Conservation (phyloP, 2,329 filamentous ascomycete species). For the Cladosporium velox region DNA sequence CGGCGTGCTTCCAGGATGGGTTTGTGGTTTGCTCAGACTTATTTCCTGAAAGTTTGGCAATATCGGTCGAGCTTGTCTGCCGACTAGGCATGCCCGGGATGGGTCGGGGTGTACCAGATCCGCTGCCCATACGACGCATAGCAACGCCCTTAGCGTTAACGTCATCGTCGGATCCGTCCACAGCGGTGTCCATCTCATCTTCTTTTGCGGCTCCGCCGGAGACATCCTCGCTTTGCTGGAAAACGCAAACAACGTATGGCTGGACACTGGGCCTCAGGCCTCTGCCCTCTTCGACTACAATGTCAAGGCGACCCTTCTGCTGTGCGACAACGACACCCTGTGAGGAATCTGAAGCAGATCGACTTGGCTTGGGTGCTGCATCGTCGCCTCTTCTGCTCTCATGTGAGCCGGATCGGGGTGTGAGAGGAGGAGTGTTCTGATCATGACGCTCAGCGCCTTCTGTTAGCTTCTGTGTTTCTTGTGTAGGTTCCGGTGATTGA, state of each 20-base stretch:
- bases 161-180: slow-evolving; percentile 52
- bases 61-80: slow-evolving; percentile 92
- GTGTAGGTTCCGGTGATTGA: background rate
- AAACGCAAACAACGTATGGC: slow-evolving; percentile 94
- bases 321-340: slow-evolving; percentile 62
- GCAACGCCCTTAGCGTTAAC: slow-evolving; percentile 53
- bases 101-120: slow-evolving; percentile 81
- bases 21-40: slow-evolving; percentile 69
- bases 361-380: slow-evolving; percentile 41
- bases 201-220: slow-evolving; percentile 73
- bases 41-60: slow-evolving; percentile 57
- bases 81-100: slow-evolving; percentile 90
- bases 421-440: slow-evolving; percentile 92
- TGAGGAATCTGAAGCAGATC: slow-evolving; percentile 36
- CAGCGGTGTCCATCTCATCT: slow-evolving; percentile 50
- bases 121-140: slow-evolving; percentile 66
- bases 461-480: slow-evolving; percentile 75
- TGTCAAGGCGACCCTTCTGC: slow-evolving; percentile 82
- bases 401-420: slow-evolving; percentile 80
- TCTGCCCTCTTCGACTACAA: slow-evolving; percentile 84
- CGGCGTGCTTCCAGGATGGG: slow-evolving; percentile 94
- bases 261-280: slow-evolving; percentile 80
- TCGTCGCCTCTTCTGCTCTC: slow-evolving; percentile 49
- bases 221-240: slow-evolving; percentile 94
- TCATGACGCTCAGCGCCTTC: slow-evolving; percentile 61